Conservation (phyloP, 2,329 filamentous ascomycete species). For the Diaporthe batatas region DNA sequence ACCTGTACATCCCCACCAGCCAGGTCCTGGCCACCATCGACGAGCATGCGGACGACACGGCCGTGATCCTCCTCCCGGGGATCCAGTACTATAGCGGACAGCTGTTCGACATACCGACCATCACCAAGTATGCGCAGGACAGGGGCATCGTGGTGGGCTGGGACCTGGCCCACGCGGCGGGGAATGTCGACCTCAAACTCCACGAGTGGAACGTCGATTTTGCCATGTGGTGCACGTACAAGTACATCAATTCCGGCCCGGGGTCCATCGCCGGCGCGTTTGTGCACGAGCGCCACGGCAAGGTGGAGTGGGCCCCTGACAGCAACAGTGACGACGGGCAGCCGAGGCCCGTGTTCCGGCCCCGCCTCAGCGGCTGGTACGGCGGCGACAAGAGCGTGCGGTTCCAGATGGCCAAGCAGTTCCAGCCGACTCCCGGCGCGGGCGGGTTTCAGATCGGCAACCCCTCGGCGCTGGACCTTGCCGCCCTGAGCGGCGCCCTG, state of each 20-base stretch:
- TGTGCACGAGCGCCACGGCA: constrained; percentile 81
- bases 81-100: constrained; percentile 96
- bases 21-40: constrained; percentile 81
- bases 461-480: constrained; percentile 82
- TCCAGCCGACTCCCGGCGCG: constrained; percentile 82
- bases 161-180: constrained; percentile 89
- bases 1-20: constrained; percentile 76
- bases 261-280: constrained; percentile 85
- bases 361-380: constrained; percentile 87
- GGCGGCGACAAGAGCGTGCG: constrained; percentile 81
- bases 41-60: constrained; percentile 77
- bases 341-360: constrained; percentile 64
- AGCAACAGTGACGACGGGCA: constrained; percentile 53
- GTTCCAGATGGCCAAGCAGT: constrained; percentile 87
- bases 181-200: constrained; percentile 82
- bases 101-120: constrained; percentile 83
- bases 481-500: constrained; percentile 79
- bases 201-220: constrained; percentile 95
- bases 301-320: constrained; percentile 62
- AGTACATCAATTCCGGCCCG: constrained; percentile 90
- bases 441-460: constrained; percentile 89
- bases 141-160: constrained; percentile 83
- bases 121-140: constrained; percentile 81
- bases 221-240: constrained; percentile 94
- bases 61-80: constrained; percentile 84